Conservation (phyloP, 768 basidiomycete genomes). For the Leccinum broughii region DNA sequence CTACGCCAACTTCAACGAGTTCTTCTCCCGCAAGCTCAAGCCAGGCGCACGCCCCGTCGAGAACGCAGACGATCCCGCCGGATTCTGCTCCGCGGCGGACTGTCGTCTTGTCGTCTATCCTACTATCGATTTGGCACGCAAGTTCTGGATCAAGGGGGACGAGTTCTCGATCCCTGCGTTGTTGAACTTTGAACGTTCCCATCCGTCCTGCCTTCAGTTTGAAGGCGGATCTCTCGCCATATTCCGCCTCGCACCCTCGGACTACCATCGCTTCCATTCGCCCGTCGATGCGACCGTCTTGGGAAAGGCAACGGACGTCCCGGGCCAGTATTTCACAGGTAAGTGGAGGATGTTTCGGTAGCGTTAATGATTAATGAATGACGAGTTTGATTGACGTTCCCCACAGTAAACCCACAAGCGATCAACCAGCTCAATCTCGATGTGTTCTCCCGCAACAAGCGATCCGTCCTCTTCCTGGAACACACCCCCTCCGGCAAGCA, state of each 20-base stretch:
- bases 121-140: conserved; percentile 54
- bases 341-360: background rate
- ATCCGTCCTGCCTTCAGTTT: conserved; percentile 44
- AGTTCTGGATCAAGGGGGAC: conserved; percentile 79
- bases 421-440: conserved; percentile 66
- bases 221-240: conserved; percentile 56
- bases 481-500: conserved; percentile 45
- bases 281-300: conserved; percentile 57
- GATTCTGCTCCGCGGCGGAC: conserved; percentile 70
- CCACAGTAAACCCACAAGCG: conserved; percentile 74
- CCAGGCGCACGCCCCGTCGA: conserved; percentile 62
- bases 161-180: conserved; percentile 67
- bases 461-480: conserved; percentile 55
- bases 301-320: conserved; percentile 44
- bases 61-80: conserved; percentile 47
- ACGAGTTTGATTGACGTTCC: background rate
- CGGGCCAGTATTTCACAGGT: conserved; percentile 66
- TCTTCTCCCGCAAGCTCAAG: conserved; percentile 66
- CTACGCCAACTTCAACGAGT: conserved; percentile 75
- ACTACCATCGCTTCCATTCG: conserved; percentile 81
- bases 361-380: background rate
- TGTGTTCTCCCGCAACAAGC: conserved; percentile 64
- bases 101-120: conserved; percentile 71
- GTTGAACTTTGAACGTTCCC: conserved; percentile 45
- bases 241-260: conserved; percentile 75